Base-by-base conservation (phyloP, 2,329 filamentous ascomycete species). In the Thermochaetoides dissita region DNA sequence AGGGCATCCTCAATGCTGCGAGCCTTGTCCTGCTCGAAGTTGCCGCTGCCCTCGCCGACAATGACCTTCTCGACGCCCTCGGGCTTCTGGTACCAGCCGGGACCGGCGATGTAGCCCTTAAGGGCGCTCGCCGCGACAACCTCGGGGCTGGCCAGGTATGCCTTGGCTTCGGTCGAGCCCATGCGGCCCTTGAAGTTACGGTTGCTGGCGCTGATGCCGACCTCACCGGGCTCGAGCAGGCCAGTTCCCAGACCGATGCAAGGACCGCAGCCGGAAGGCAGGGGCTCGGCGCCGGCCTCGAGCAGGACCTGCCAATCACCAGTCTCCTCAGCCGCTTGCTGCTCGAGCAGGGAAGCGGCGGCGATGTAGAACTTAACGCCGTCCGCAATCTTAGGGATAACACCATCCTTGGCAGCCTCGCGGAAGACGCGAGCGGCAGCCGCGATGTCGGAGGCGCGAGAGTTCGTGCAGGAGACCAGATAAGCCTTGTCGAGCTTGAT, bases 151-250 rank as follows among this genome's bases (percentile, higher is more conserved):
- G 81, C 83, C 1, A 95, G 77, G 58, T 94, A 95, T 0, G 86
- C 85, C 55, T 86, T 79, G 0, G 86, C 84, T 6, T 84, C 76
- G 3, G 73, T 77, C 10, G 74, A 80, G 3, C 88, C 88, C 84
- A 95, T 93, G 3, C 88, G 76, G 0, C 87, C 88, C 61, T 88
- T 87, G 68, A 88, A 95, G 60, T 94, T 94, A 8, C 88, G 71
- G 66, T 95, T 95, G 40, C 71, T 79, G 0, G 86, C 84, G 46
- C 72, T 79, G 51, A 95, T 88, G 17, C 87, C 87, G 8, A 87
- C 78, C 63, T 95, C 87, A n/a, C 84, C 85, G 2, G 75, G 71
- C 59, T 95, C 80, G 1, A 94, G 71, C 0, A 94, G 68, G 33
- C 88, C 88, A 0, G 71, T 75, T 0, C 61, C 49, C 17, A 53